Percentiles rank a stretch among this genome's conserved stretches.
Conservation (phyloP, 495 filamentous ascomycete genomes). For the Talaromyces stipitatus region DNA sequence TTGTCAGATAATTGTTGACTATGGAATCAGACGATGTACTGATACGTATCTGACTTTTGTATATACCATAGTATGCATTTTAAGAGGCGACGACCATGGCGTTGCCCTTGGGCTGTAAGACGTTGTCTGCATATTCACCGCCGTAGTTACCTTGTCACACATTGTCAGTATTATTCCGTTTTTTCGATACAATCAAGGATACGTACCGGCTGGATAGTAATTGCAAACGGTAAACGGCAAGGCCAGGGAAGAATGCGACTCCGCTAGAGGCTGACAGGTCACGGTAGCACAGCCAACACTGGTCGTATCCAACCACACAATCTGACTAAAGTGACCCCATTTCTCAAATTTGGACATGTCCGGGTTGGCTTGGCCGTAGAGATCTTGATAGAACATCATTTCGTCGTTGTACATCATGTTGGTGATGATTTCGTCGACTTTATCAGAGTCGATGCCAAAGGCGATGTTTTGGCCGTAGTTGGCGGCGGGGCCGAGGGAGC, state of each 20-base stretch:
- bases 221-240: constrained; percentile 78
- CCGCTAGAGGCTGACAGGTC: constrained; percentile 41
- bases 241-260: constrained; percentile 36
- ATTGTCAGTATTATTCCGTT: constrained; percentile 15
- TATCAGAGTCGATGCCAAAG: constrained; percentile 30
- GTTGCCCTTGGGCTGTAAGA: constrained; percentile 42
- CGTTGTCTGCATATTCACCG: constrained; percentile 57
- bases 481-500: constrained; percentile 42
- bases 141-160: constrained; percentile 53
- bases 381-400: constrained; percentile 37
- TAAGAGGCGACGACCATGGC: constrained; percentile 4
- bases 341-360: constrained; percentile 54
- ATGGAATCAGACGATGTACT: too few relatives aligned
- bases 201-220: constrained; percentile 62
- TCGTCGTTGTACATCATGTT: constrained; percentile 84
- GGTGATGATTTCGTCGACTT: constrained; percentile 58
- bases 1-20: background rate
- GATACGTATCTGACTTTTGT: background rate
- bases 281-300: constrained; percentile 67
- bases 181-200: background rate
- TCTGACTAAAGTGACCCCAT: constrained; percentile 87
- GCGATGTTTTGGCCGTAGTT: constrained; percentile 86
- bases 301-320: constrained; percentile 72
- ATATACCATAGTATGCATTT: background rate
- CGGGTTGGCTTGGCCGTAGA: constrained; percentile 38